Evolutionary conservation across 257 asterid species (phyloP).

Genomic region (Leptodermis oblonga): DNA sequence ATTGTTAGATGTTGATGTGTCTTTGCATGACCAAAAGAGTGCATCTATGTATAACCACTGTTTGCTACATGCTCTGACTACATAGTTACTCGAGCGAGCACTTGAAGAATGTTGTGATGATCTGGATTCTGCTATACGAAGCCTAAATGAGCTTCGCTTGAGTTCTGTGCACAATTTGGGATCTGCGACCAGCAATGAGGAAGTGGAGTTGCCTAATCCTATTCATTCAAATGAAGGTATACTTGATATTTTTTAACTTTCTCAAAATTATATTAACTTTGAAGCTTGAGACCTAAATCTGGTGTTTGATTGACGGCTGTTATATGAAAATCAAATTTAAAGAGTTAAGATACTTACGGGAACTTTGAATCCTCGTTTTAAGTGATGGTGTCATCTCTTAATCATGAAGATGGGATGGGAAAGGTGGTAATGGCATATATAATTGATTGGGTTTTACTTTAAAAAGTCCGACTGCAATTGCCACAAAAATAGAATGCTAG

Average conservation of each 20-base stretch:
- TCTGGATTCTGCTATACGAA: slow-evolving; percentile 77
- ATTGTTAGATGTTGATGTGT: background rate
- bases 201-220: slow-evolving; percentile 32
- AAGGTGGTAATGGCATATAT: background rate
- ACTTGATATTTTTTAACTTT: slow-evolving; percentile 11
- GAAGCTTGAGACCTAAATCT: background rate
- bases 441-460: background rate
- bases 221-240: slow-evolving; percentile 42
- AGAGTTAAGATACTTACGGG: background rate
- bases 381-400: background rate
- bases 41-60: background rate
- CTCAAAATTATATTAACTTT: background rate
- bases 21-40: background rate
- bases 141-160: slow-evolving; percentile 75
- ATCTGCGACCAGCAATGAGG: slow-evolving; percentile 28
- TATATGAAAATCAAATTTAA: background rate
- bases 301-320: too few relatives aligned
- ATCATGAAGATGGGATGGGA: background rate
- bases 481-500: background rate
- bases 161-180: slow-evolving; percentile 40
- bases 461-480: background rate
- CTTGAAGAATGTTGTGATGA: slow-evolving; percentile 72
- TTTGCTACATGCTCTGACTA: slow-evolving; percentile 24
- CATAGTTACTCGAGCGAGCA: slow-evolving; percentile 68
- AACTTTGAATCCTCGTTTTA: background rate